These are phyloP conservation scores for Cordyceps javanica DNA, from an alignment of 2,329 filamentous ascomycete species.

Conservation along the genomic window DNA sequence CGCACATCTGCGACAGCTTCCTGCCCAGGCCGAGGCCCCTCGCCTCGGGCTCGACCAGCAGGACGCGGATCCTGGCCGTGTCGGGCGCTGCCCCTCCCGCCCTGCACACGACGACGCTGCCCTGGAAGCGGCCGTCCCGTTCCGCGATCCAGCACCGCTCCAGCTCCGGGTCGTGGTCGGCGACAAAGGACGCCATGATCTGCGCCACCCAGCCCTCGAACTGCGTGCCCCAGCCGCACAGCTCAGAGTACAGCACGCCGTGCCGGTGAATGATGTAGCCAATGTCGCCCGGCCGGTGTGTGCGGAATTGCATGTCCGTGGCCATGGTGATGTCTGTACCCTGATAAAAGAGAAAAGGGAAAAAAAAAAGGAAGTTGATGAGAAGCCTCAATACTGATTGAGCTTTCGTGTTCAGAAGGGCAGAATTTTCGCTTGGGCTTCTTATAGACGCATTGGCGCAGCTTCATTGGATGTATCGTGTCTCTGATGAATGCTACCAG, in stretches of 20 bases:
- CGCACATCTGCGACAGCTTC: slow-evolving; percentile 14
- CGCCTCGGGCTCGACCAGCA: slow-evolving; percentile 19
- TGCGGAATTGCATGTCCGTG: background rate
- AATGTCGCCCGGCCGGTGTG: slow-evolving; percentile 19
- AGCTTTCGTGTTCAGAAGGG: too few species aligned
- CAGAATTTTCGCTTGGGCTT: background rate
- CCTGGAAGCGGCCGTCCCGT: slow-evolving; percentile 18
- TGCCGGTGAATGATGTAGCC: slow-evolving; percentile 22
- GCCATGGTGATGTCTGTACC: background rate
- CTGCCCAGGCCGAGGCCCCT: slow-evolving; percentile 18
- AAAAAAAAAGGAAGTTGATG: too few species aligned
- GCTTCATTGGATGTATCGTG: background rate
- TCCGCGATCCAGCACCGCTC: slow-evolving; percentile 26
- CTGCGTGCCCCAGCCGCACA: slow-evolving; percentile 15
- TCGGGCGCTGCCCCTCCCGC: slow-evolving; percentile 13
- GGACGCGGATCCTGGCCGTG: slow-evolving; percentile 20
- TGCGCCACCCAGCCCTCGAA: slow-evolving; percentile 20
- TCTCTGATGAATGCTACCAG: too few species aligned
- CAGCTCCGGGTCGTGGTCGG: slow-evolving; percentile 17
- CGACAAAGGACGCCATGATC: slow-evolving; percentile 21
- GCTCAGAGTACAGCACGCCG: slow-evolving; percentile 18
- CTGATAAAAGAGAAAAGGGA: too few species aligned
- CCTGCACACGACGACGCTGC: slow-evolving; percentile 21
- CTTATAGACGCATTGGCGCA: background rate
- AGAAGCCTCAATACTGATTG: too few species aligned